phyloP scores from a whole-genome alignment of 2,329 filamentous ascomycete species.

The Exophiala sp. region DNA sequence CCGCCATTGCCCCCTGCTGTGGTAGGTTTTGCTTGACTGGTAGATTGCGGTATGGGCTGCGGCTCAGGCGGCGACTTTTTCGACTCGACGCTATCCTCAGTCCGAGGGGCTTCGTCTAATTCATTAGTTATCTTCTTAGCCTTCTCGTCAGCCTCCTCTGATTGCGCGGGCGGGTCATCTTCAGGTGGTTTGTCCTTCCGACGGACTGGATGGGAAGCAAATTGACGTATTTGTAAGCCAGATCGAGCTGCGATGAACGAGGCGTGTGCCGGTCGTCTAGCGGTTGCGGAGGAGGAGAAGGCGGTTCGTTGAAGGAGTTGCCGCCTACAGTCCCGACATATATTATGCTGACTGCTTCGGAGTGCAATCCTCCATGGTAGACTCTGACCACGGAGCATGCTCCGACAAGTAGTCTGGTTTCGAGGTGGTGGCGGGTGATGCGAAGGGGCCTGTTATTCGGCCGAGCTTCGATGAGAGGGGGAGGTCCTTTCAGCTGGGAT shows the following conservation, averaged over 20 bases:
- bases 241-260: conserved; percentile 4
- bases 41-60: conserved; percentile 37
- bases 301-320: conserved; percentile 19
- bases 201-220: conserved; percentile 44
- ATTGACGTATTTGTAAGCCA: conserved; percentile 35
- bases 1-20: conserved; percentile 34
- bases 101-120: conserved; percentile 32
- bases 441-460: background rate
- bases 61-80: conserved; percentile 48
- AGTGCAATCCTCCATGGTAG: conserved; percentile 60
- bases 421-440: background rate
- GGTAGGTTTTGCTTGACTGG: conserved; percentile 41
- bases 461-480: background rate
- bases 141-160: conserved; percentile 41
- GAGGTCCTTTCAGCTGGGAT: too few relatives aligned
- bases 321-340: conserved; percentile 28
- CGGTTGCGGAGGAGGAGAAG: conserved; percentile 3
- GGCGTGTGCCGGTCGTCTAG: conserved; percentile 10
- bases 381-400: conserved; percentile 60
- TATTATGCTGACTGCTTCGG: conserved; percentile 42
- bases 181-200: conserved; percentile 54
- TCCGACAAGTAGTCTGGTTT: conserved; percentile 27
- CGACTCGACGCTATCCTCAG: conserved; percentile 33
- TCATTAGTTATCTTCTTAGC: conserved; percentile 43
- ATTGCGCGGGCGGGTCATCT: conserved; percentile 33